Percentiles rank a stretch among this genome's conserved stretches.
Evolutionary conservation across 768 basidiomycete genomes (phyloP).

Genomic region (Amanita molliuscula): DNA sequence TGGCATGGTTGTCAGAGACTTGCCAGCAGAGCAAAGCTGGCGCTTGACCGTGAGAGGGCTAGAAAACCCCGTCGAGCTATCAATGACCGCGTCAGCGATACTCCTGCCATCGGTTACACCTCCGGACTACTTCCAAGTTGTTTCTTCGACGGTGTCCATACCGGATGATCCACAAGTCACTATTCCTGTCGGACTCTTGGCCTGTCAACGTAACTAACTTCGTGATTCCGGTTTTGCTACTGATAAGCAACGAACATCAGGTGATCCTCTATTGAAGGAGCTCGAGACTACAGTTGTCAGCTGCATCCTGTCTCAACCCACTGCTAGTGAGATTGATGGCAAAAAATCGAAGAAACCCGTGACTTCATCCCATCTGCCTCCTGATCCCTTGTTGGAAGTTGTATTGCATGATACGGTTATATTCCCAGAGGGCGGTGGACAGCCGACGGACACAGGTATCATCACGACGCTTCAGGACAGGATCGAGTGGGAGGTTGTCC

Average conservation of each 20-base stretch:
- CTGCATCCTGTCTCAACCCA: slow-evolving; percentile 32
- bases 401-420: slow-evolving; percentile 68
- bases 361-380: slow-evolving; percentile 30
- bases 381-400: slow-evolving; percentile 48
- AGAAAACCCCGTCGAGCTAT: not conserved
- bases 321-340: slow-evolving; percentile 21
- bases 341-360: slow-evolving; percentile 53
- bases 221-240: not conserved
- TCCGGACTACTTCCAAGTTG: slow-evolving; percentile 52
- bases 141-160: slow-evolving; percentile 46
- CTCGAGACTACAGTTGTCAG: slow-evolving; percentile 49
- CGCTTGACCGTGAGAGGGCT: not conserved
- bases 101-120: slow-evolving; percentile 36
- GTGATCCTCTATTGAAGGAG: slow-evolving; percentile 57
- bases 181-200: slow-evolving; percentile 67
- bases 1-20: not conserved
- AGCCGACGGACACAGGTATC: slow-evolving; percentile 64
- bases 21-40: not conserved
- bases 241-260: slow-evolving; percentile 20
- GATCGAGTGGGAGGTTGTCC: slow-evolving; percentile 46
- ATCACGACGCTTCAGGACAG: slow-evolving; percentile 36
- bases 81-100: slow-evolving; percentile 32
- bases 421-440: slow-evolving; percentile 79
- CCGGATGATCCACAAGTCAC: slow-evolving; percentile 38
- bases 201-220: slow-evolving; percentile 55